Conservation (phyloP, 2,329 filamentous ascomycete species). For the Penicillium psychrosexuale region DNA sequence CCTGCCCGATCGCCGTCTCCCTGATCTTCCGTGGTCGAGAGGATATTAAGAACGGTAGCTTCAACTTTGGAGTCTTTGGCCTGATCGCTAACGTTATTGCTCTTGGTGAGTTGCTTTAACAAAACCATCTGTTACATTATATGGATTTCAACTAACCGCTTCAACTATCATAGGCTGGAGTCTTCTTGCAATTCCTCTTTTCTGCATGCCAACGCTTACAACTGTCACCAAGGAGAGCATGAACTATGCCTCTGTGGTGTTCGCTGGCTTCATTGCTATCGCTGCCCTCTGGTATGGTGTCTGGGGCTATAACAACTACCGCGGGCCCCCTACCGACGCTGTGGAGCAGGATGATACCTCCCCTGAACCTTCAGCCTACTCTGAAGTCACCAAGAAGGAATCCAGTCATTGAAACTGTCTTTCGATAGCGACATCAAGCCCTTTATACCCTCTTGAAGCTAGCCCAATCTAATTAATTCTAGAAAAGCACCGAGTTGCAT, state of each 20-base stretch:
- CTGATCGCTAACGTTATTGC: constrained; percentile 61
- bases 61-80: constrained; percentile 60
- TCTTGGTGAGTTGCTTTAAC: constrained; percentile 51
- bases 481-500: not conserved
- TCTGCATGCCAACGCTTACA: constrained; percentile 56
- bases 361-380: not conserved
- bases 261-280: constrained; percentile 61
- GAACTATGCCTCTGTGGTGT: constrained; percentile 75
- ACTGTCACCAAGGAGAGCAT: constrained; percentile 59
- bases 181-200: constrained; percentile 65
- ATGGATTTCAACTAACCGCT: not conserved
- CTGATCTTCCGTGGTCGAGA: constrained; percentile 57
- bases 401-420: not conserved
- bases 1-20: constrained; percentile 63
- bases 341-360: constrained; percentile 15
- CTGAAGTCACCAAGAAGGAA: constrained; percentile 4
- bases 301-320: constrained; percentile 63
- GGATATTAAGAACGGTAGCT: constrained; percentile 47
- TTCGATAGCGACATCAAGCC: not conserved
- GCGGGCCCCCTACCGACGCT: constrained; percentile 30
- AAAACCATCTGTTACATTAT: too few species aligned
- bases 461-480: not conserved
- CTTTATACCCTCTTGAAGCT: not conserved
- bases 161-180: constrained; percentile 51
- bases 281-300: constrained; percentile 65